phyloP scores from a whole-genome alignment of 1,139 yeast genomes.

The Debaryomycetaceae sp. region DNA sequence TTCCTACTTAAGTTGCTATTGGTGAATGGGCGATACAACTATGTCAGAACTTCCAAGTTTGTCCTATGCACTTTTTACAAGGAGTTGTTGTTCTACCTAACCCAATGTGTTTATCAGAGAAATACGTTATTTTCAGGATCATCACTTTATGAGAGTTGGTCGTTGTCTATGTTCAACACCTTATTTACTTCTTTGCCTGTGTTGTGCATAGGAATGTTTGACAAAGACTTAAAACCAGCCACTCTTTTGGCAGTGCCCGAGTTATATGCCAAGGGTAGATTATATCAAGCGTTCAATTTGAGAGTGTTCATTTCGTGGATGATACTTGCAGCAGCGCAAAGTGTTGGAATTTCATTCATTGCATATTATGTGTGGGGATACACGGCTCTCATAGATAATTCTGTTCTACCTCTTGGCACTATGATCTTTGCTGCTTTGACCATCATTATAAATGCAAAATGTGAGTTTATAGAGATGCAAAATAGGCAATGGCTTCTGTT shows the following conservation, averaged over 20 bases:
- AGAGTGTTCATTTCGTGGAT: slow-evolving; percentile 75
- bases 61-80: slow-evolving; percentile 93
- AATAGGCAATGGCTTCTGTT: slow-evolving; percentile 70
- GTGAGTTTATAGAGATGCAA: slow-evolving; percentile 82
- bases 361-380: slow-evolving; percentile 69
- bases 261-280: slow-evolving; percentile 73
- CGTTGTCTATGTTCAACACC: slow-evolving; percentile 94
- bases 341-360: slow-evolving; percentile 67
- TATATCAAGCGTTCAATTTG: slow-evolving; percentile 72
- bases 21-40: slow-evolving; percentile 95
- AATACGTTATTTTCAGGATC: slow-evolving; percentile 90
- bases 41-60: slow-evolving; percentile 86
- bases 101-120: slow-evolving; percentile 86
- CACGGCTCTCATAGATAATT: slow-evolving; percentile 62
- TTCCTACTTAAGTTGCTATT: slow-evolving; percentile 74
- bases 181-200: slow-evolving; percentile 92
- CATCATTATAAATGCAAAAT: slow-evolving; percentile 69
- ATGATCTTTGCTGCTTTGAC: slow-evolving; percentile 70
- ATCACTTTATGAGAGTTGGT: slow-evolving; percentile 92
- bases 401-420: slow-evolving; percentile 79
- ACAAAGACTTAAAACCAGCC: slow-evolving; percentile 83
- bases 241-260: slow-evolving; percentile 92
- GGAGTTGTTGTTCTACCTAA: slow-evolving; percentile 81
- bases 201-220: slow-evolving; percentile 91
- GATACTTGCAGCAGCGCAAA: slow-evolving; percentile 68